Evolutionary conservation across 1,284 basidiomycete genomes (phyloP).

Genomic region (Ceratobasidium sp.): DNA sequence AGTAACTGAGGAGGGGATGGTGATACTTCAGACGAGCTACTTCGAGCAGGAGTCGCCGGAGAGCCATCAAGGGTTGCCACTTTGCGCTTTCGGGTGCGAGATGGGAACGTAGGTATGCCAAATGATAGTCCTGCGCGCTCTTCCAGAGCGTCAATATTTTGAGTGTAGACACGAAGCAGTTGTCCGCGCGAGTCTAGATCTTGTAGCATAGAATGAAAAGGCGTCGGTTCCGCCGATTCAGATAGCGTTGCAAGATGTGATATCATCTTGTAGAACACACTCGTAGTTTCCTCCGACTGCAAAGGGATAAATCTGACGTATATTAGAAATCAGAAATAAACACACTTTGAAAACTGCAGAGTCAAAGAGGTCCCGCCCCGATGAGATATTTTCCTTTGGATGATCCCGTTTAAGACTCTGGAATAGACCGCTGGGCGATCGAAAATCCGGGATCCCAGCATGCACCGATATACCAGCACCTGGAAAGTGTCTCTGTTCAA

Average conservation of each 20-base stretch:
- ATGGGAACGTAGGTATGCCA: conserved; percentile 65
- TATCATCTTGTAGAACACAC: conserved; percentile 90
- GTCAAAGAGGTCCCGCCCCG: conserved; percentile 92
- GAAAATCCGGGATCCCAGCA: conserved; percentile 93
- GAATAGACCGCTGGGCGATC: conserved; percentile 86
- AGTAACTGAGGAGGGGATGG: background rate
- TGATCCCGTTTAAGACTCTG: conserved; percentile 79
- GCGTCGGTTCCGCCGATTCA: conserved; percentile 77
- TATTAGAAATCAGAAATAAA: conserved; percentile 43
- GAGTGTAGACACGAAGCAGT: conserved; percentile 90
- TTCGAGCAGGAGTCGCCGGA: background rate
- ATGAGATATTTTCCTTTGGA: conserved; percentile 73
- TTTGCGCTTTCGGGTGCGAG: conserved; percentile 41
- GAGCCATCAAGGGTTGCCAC: background rate
- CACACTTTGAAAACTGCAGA: conserved; percentile 88
- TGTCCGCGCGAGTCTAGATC: conserved; percentile 79
- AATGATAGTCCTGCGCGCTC: conserved; percentile 83
- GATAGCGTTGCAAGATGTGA: conserved; percentile 81
- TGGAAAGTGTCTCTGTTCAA: conserved; percentile 51
- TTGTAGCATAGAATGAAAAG: conserved; percentile 83
- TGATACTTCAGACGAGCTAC: conserved; percentile 18
- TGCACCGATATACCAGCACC: conserved; percentile 93
- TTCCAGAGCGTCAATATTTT: conserved; percentile 94
- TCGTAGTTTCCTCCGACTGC: conserved; percentile 77
- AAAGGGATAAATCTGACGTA: conserved; percentile 36